Evolutionary conservation across 148 eudicot species (phyloP).

Genomic region (Diospyros lotus): DNA sequence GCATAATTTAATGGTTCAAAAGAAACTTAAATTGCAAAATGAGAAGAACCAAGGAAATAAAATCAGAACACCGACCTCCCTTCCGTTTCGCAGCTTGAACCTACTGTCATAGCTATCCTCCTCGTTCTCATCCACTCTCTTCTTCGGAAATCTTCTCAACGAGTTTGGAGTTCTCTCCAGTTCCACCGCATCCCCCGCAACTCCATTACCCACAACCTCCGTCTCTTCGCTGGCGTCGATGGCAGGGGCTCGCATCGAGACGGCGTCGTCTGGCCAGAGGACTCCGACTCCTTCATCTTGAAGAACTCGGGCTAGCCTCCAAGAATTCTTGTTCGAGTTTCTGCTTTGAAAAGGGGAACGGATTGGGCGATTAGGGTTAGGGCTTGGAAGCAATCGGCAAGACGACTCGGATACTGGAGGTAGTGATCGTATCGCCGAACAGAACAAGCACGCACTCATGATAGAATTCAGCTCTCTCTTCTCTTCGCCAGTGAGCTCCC

Average conservation of each 20-base stretch:
- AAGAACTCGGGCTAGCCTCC: slow-evolving; percentile 24
- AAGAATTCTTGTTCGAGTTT: slow-evolving; percentile 10
- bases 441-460: slow-evolving; percentile 43
- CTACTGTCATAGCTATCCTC: slow-evolving; percentile 35
- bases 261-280: slow-evolving; percentile 34
- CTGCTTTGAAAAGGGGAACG: slow-evolving; percentile 10
- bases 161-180: slow-evolving; percentile 12
- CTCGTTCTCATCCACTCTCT: slow-evolving; percentile 27
- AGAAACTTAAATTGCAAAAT: not conserved
- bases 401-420: slow-evolving; percentile 14
- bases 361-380: slow-evolving; percentile 17
- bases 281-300: slow-evolving; percentile 40
- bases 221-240: slow-evolving; percentile 12
- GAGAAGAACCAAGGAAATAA: not conserved
- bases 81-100: slow-evolving; percentile 70
- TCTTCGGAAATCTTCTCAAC: slow-evolving; percentile 7
- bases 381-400: slow-evolving; percentile 19
- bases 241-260: slow-evolving; percentile 11
- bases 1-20: not conserved
- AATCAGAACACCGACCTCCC: slow-evolving; percentile 41
- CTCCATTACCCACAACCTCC: slow-evolving; percentile 11
- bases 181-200: slow-evolving; percentile 6
- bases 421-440: slow-evolving; percentile 22
- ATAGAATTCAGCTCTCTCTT: not conserved
- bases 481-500: not conserved